Evolutionary conservation across 176 grass and related monocot species (phyloP).

Genomic region (Pontederia crassipes): DNA sequence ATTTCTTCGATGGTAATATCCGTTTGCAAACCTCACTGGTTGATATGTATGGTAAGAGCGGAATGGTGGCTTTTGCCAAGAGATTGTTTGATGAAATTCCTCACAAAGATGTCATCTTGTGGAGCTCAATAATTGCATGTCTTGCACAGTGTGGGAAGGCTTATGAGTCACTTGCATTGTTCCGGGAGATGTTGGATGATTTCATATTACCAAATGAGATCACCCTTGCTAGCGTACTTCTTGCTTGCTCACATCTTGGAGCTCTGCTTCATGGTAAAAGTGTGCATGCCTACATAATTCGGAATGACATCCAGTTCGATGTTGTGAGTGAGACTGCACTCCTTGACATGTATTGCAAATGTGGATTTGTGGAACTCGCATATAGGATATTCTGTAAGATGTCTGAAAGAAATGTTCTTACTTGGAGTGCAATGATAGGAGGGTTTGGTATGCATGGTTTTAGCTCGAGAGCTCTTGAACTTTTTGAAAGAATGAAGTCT

Average conservation of each 20-base stretch:
- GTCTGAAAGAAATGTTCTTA: slow-evolving; percentile 11
- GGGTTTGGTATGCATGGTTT: slow-evolving; percentile 17
- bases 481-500: slow-evolving; percentile 9
- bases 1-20: slow-evolving; percentile 3
- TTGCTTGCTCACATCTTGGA: slow-evolving; percentile 11
- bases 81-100: slow-evolving; percentile 22
- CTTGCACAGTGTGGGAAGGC: slow-evolving; percentile 12
- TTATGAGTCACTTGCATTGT: slow-evolving; percentile 1
- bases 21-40: slow-evolving; percentile 15
- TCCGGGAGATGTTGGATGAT: slow-evolving; percentile 4
- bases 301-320: slow-evolving; percentile 13
- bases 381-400: slow-evolving; percentile 1
- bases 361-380: slow-evolving; percentile 2
- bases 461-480: slow-evolving; percentile 1
- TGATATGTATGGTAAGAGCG: slow-evolving; percentile 17
- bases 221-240: slow-evolving; percentile 11
- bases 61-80: neutral
- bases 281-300: slow-evolving; percentile 9
- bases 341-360: slow-evolving; percentile 20
- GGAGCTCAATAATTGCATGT: slow-evolving; percentile 12
- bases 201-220: slow-evolving; percentile 4
- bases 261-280: slow-evolving; percentile 17
- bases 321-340: slow-evolving; percentile 15
- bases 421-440: slow-evolving; percentile 20
- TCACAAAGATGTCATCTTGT: slow-evolving; percentile 7